Conservation (phyloP, 352 stramenopile genomes). For the Phytopythium oedochilum region DNA sequence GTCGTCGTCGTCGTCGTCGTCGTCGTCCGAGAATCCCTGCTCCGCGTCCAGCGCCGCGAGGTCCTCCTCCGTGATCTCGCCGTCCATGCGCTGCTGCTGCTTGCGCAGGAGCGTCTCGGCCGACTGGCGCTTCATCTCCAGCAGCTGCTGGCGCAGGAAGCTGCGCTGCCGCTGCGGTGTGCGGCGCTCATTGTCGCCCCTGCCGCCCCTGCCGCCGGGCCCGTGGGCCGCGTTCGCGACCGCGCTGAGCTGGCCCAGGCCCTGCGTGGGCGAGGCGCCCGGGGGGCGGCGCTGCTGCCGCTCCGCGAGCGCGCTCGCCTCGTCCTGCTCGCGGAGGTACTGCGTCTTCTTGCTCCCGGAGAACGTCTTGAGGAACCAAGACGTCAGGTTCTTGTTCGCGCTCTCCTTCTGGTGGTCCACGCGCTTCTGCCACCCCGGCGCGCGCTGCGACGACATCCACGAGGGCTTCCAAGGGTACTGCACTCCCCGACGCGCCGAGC, state of each 20-base stretch:
- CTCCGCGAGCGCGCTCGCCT: constrained; percentile 32
- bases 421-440: constrained; percentile 37
- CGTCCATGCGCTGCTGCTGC: constrained; percentile 45
- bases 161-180: constrained; percentile 58
- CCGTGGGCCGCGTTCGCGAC: constrained; percentile 22
- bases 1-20: constrained; percentile 30
- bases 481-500: no score
- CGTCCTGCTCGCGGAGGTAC: constrained; percentile 55
- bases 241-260: constrained; percentile 27
- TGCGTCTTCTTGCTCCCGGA: constrained; percentile 45
- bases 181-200: constrained; percentile 14
- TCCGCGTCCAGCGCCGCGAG: constrained; percentile 14
- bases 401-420: constrained; percentile 53
- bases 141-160: constrained; percentile 58
- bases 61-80: constrained; percentile 25
- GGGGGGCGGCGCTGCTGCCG: constrained; percentile 17
- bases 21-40: constrained; percentile 28
- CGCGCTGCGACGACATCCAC: constrained; percentile 5
- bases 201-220: constrained; percentile 20
- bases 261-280: constrained; percentile 8
- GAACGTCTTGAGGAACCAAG: constrained; percentile 71
- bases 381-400: constrained; percentile 51
- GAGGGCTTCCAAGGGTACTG: no score
- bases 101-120: constrained; percentile 38
- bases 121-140: constrained; percentile 77